Base-by-base conservation (phyloP, 805 yeast species). In the Monosporozyma aerobia region DNA sequence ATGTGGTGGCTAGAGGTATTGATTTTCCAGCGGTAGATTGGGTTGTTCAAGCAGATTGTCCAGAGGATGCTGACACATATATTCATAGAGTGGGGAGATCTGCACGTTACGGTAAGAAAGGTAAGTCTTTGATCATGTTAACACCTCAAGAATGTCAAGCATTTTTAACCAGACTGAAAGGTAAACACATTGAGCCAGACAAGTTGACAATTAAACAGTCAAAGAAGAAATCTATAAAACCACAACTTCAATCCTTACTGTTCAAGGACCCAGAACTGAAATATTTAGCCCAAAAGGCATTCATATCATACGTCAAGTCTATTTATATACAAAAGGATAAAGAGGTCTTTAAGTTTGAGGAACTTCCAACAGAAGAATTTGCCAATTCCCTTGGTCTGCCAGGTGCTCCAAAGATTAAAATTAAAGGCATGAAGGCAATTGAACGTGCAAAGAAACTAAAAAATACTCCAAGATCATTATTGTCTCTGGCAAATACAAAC, bases 201-300 rank as follows among this genome's bases (percentile, higher is more conserved):
- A 79, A 80, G 61, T 76, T 90, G 68, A 87, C 81, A 52, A 85
- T 94, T 57, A 85, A 86, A 62, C 85, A 78, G 52, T 75, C 87
- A 40, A 87, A 82, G 67, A 75, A 75, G 61, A 85, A 83, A 66
- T 77, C 86, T 14, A 89, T 94, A 54, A 78, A 81, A 62, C 81
- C 87, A 9, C 95, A 92, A 64, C 73, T 94, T 57, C 98, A 94
- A 69, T 86, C 94, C 1, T 73, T 90, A 54, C 83, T 97, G 66
- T 94, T 94, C 79, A 80, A 88, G 67, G 92, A 86, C 60, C 96
- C 98, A 0, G 89, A 87, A 60, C 72, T 94, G 57, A 94, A 94
- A 69, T 92, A 94, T 65, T 73, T 94, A 62, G 99, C 94, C 0
- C 99, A 94, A 72, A 87, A 92, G 66, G 97, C 97, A 8, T 94